These are phyloP conservation scores for Phytopythium chamaehyphon DNA, from an alignment of 352 stramenopile species.

Conservation along the genomic window DNA sequence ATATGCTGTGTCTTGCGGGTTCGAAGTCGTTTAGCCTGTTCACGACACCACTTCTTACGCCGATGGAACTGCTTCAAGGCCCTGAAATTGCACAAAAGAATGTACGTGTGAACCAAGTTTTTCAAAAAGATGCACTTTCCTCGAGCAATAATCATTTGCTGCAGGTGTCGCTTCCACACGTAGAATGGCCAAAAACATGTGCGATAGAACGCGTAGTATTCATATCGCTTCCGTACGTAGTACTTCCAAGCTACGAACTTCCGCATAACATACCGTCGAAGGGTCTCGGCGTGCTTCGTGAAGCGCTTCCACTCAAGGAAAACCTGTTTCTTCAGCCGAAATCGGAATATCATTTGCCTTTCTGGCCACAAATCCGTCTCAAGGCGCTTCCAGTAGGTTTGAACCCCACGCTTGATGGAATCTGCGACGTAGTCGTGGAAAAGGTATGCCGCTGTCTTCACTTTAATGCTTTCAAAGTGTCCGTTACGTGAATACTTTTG, in stretches of 20 bases:
- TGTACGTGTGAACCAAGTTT: conserved; percentile 51
- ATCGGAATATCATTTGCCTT: conserved; percentile 52
- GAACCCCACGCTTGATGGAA: conserved; percentile 42
- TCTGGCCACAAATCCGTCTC: conserved; percentile 53
- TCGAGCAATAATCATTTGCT: conserved; percentile 59
- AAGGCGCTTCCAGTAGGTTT: conserved; percentile 29
- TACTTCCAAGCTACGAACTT: conserved; percentile 71
- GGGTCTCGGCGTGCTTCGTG: conserved; percentile 28
- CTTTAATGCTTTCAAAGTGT: conserved; percentile 63
- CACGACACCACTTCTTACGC: conserved; percentile 23
- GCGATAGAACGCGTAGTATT: conserved; percentile 56
- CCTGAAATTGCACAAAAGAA: conserved; percentile 51
- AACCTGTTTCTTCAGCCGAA: conserved; percentile 48
- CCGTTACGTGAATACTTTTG: conserved; percentile 81
- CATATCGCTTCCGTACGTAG: conserved; percentile 35
- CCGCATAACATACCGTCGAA: conserved; percentile 38
- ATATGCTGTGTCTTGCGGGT: conserved; percentile 19
- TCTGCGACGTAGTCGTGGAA: conserved; percentile 55
- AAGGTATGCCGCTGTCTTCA: conserved; percentile 35
- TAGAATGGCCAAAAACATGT: conserved; percentile 79
- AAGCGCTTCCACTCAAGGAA: conserved; percentile 50
- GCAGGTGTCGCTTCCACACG: conserved; percentile 72
- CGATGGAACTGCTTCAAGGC: conserved; percentile 33
- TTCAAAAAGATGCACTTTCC: conserved; percentile 55
- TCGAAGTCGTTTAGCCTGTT: conserved; percentile 20